A percentile compares a stretch with the other conserved stretches of the same genome.
Evolutionary conservation across 805 yeast genomes (phyloP).

Genomic region (Starmera dryadoides): DNA sequence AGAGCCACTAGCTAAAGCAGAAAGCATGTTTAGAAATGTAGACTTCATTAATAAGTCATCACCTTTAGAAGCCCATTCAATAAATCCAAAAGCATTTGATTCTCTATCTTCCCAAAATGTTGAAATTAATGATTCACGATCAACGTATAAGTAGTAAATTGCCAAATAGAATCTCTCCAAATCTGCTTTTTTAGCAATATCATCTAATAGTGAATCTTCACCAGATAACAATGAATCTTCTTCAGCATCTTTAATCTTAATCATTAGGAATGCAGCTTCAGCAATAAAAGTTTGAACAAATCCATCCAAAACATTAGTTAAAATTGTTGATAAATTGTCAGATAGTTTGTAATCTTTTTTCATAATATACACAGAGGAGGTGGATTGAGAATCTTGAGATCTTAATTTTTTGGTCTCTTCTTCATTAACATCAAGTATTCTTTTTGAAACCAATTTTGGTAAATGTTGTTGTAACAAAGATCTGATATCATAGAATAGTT

Average conservation of each 20-base stretch:
- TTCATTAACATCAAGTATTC: constrained; percentile 43
- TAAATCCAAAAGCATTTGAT: constrained; percentile 67
- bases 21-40: constrained; percentile 69
- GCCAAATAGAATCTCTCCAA: constrained; percentile 81
- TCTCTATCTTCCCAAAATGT: constrained; percentile 65
- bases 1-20: constrained; percentile 62
- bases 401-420: constrained; percentile 30
- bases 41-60: constrained; percentile 80
- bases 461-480: constrained; percentile 58
- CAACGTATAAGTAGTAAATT: constrained; percentile 58
- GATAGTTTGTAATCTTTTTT: constrained; percentile 15
- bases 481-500: constrained; percentile 57
- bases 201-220: constrained; percentile 50
- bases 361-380: constrained; percentile 12
- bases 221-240: constrained; percentile 63
- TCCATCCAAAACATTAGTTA: constrained; percentile 36
- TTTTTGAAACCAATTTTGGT: constrained; percentile 48
- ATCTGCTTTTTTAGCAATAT: constrained; percentile 68
- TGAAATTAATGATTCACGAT: constrained; percentile 49
- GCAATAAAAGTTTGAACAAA: constrained; percentile 51
- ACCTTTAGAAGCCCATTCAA: constrained; percentile 82
- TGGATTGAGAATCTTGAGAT: constrained; percentile 11
- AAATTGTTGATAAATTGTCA: constrained; percentile 18
- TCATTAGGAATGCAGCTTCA: constrained; percentile 59
- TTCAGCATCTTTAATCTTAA: constrained; percentile 63